Base-by-base conservation (phyloP, 495 filamentous ascomycete species). In the Jackrogersella multiformis region DNA sequence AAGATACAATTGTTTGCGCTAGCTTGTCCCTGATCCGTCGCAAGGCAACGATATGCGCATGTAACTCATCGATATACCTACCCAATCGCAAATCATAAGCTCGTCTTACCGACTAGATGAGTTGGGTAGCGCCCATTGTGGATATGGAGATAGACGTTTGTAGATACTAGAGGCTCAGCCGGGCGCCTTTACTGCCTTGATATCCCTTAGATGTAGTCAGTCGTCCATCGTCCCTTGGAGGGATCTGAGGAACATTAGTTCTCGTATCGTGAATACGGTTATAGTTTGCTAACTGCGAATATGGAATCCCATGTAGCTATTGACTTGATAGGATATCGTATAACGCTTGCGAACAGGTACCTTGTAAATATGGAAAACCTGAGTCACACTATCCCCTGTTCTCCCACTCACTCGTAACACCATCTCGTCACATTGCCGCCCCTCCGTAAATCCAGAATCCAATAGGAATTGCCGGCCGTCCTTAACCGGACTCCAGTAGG, bases 21-120 rank as follows among this genome's bases (percentile, higher is more conserved):
- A 16, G 16, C 36, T 39, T 52, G 28, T 35, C 35, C 28, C 34
- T 55, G 34, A 28, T 18, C 46, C 8, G 46, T 32, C 5, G 20
- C 12, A 20, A 69, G 55, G 60, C 48, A 63, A 56, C 20, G 49
- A 56, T 48, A 64, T 56, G 66, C 56, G 42, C 60, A 60, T 63
- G 54, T 56, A 64, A 54, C 59, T 60, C 45, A 35, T 26, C 3
- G 18, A n/a, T n/a, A n/a, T n/a, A 48, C 21, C 53, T 46, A 42
- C 21, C 66, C 59, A 69, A 64, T 64, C 16, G 41, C 24, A 56
- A 51, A n/a, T n/a, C 39, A 23, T 12, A 18, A 49, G 38, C 3
- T 48, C 13, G 18, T 69, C 59, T 60, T 58, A 45, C 55, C 16
- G 34, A 35, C 55, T 26, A 35, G 32, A 35, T 5, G 2, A 48